Percentiles rank a stretch among this genome's conserved stretches.
phyloP scores from a whole-genome alignment of 805 yeast species.

The Candida khao-thaluensis region DNA sequence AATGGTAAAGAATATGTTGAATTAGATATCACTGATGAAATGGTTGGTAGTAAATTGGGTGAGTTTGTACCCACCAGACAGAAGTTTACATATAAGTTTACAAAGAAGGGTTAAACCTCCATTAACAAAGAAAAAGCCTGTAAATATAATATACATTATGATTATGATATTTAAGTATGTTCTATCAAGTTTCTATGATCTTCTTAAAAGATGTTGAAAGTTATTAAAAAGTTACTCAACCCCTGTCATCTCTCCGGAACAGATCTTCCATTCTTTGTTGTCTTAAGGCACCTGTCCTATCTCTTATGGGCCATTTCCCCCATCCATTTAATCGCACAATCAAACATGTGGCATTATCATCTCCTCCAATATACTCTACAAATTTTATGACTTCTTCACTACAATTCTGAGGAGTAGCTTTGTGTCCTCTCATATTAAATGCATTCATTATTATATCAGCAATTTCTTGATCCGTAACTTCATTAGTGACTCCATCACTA shows the following conservation, averaged over 20 bases:
- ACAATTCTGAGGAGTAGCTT: conserved; percentile 81
- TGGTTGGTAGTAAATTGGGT: conserved; percentile 95
- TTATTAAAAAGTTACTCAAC: too few species aligned
- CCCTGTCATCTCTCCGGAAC: conserved; percentile 26
- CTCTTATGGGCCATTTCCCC: conserved; percentile 89
- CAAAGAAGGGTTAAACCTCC: conserved; percentile 51
- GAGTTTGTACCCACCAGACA: conserved; percentile 95
- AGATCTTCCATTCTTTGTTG: conserved; percentile 63
- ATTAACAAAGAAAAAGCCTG: background rate
- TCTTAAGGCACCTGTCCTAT: conserved; percentile 78
- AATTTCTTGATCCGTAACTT: conserved; percentile 84
- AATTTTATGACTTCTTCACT: conserved; percentile 83
- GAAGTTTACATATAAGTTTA: conserved; percentile 77
- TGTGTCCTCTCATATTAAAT: conserved; percentile 59
- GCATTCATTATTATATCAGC: conserved; percentile 81
- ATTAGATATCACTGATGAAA: conserved; percentile 82
- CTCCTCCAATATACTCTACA: conserved; percentile 84
- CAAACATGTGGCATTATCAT: conserved; percentile 93
- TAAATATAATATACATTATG: conserved; percentile 1
- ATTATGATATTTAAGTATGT: too few species aligned
- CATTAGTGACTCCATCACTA: conserved; percentile 85
- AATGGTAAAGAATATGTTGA: conserved; percentile 94
- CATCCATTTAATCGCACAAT: conserved; percentile 82
- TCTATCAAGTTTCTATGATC: too few species aligned
- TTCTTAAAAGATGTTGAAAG: too few species aligned